A percentile compares a stretch with the other conserved stretches of the same genome.
Evolutionary conservation across 2,329 filamentous ascomycete species (phyloP).

Genomic region (Pezicula radicicola): DNA sequence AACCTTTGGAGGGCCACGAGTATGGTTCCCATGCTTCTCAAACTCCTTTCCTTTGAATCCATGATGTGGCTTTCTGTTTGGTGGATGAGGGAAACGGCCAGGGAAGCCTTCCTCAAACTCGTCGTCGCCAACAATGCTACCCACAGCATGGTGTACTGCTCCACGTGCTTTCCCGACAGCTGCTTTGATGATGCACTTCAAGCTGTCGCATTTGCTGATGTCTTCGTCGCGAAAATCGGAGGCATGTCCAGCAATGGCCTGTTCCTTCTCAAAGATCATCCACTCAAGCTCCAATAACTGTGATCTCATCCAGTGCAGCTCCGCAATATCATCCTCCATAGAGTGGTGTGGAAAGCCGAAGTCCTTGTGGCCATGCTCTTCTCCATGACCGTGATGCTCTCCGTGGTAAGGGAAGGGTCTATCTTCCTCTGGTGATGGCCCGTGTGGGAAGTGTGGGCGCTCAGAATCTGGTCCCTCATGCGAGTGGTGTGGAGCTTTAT

Average conservation of each 20-base stretch:
- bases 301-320: slow-evolving; percentile 40
- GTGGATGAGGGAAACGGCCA: slow-evolving; percentile 12
- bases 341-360: slow-evolving; percentile 19
- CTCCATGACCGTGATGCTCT: neutral
- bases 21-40: slow-evolving; percentile 22
- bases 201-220: slow-evolving; percentile 34
- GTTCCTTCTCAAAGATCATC: slow-evolving; percentile 40
- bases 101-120: slow-evolving; percentile 11
- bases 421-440: neutral
- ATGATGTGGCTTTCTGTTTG: slow-evolving; percentile 19
- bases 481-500: slow-evolving; percentile 15
- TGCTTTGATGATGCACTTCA: slow-evolving; percentile 41
- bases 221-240: slow-evolving; percentile 31
- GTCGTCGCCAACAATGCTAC: slow-evolving; percentile 18
- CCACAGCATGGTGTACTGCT: slow-evolving; percentile 31
- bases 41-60: slow-evolving; percentile 14
- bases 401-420: neutral
- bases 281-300: slow-evolving; percentile 39
- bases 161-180: slow-evolving; percentile 37
- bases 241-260: slow-evolving; percentile 26
- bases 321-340: slow-evolving; percentile 39
- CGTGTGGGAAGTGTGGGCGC: neutral
- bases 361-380: slow-evolving; percentile 15
- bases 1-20: slow-evolving; percentile 19
- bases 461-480: slow-evolving; percentile 16